Evolutionary conservation across 345 rosid genomes (phyloP).

Genomic region (Heritiera fomes): DNA sequence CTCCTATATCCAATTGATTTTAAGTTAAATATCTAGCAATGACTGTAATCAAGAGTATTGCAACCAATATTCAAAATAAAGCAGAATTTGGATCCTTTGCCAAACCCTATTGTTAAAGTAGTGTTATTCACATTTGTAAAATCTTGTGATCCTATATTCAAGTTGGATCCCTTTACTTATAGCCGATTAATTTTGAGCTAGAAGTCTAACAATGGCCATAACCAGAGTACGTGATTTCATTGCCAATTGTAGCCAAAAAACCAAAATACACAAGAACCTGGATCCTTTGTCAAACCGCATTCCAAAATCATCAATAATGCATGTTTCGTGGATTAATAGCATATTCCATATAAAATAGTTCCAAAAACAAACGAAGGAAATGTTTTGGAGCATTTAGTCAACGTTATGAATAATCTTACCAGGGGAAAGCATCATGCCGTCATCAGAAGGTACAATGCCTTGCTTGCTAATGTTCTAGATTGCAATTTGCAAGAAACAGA

Average conservation of each 20-base stretch:
- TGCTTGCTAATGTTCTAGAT: neutral
- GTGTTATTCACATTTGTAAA: too few species aligned
- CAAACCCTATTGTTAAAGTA: too few species aligned
- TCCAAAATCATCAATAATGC: slow-evolving; percentile 7
- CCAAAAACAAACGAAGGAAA: neutral
- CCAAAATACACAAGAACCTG: slow-evolving; percentile 1
- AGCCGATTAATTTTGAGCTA: too few species aligned
- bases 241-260: neutral
- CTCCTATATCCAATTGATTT: too few species aligned
- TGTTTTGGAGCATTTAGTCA: neutral
- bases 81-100: too few species aligned
- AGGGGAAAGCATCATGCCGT: neutral
- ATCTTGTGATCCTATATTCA: too few species aligned
- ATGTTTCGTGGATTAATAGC: slow-evolving; percentile 5
- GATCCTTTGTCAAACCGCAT: neutral
- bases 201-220: neutral
- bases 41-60: too few species aligned
- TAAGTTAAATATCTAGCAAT: too few species aligned
- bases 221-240: neutral
- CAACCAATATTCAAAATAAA: too few species aligned
- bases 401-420: neutral
- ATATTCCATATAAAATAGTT: neutral
- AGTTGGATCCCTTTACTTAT: too few species aligned
- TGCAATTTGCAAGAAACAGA: too few species aligned
- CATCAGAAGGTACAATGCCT: neutral